Evolutionary conservation across 176 grass and related monocot genomes (phyloP), one percentile per base, ranked within the genome.

Genomic region (Cymbopogon citratus): DNA sequence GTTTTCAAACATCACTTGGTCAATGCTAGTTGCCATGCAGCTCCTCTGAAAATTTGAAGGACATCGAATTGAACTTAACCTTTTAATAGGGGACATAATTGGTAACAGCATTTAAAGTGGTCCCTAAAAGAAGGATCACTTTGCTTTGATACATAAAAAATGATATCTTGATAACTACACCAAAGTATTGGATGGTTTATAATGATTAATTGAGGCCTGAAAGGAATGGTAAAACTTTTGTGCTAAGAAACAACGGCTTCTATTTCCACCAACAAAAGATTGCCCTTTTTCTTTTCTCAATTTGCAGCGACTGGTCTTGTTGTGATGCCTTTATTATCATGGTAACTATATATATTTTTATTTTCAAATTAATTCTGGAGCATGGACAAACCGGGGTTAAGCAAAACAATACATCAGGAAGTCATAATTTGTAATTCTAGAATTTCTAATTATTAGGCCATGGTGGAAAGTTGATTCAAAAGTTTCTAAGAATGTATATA

Each of bases 101-200:
- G 9, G 29, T 0, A 60, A 67, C 36, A 19, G 6, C 60, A 79
- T 75, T 75, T 39, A 7, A 85, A 76, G 71, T 21, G 63, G 31
- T 0, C 13, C 34, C 61, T 21, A 35, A 71, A 71, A 81, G 74
- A 63, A 84, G 69, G 14, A 18, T 49, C 14, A 49, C 77, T 56
- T 80, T 85, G 64, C 82, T 89, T 85, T 85, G 64, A 40, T 63
- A 44, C 71, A 85, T 85, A 70, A 81, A 85, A 84, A 77, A 88
- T 64, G 76, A 80, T 85, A 89, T 89, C 82, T 35, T 81, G 25
- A 56, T 81, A 46, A 71, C 59, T 85, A 7, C 19, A 77, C n/a
- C 15, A 81, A 85, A 66, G 15, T 27, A 66, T 62, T 45, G 28
- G 71, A 39, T 75, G 76, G 81, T 70, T 21, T 73, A 43, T 25